Evolutionary conservation across 73 alveolate genomes (phyloP).

Genomic region (Paraurostyla sp.): DNA sequence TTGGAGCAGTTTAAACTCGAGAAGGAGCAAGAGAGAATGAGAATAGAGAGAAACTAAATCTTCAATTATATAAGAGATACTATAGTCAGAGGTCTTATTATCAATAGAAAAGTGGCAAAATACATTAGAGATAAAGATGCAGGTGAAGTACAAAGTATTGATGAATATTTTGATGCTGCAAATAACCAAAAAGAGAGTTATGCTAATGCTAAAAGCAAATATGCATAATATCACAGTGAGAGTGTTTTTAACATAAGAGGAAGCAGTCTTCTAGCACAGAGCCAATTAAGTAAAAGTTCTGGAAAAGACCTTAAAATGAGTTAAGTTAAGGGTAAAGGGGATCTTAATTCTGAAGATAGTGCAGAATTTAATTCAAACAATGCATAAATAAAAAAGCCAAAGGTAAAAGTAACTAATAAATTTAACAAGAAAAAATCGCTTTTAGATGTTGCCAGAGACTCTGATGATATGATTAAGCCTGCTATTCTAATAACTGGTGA

Average conservation of each 20-base stretch:
- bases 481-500: background rate
- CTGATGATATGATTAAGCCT: too few species aligned
- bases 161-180: background rate
- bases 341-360: too few species aligned
- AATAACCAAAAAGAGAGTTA: background rate
- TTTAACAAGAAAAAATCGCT: too few species aligned
- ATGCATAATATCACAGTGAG: background rate
- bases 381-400: too few species aligned
- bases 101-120: slow-evolving; percentile 1
- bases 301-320: too few species aligned
- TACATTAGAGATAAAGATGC: slow-evolving; percentile 28
- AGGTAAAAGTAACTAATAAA: too few species aligned
- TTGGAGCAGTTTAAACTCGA: background rate
- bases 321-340: too few species aligned
- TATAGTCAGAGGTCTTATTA: slow-evolving; percentile 1
- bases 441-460: too few species aligned
- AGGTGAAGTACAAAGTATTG: background rate
- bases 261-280: too few species aligned
- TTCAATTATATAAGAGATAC: slow-evolving; percentile 18
- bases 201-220: slow-evolving; percentile 27
- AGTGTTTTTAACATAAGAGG: too few species aligned
- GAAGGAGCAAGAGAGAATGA: background rate
- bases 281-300: too few species aligned
- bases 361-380: too few species aligned
- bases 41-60: slow-evolving; percentile 25